Evolutionary conservation across 768 basidiomycete genomes (phyloP), one percentile per base, ranked within the genome.

Genomic region (Boletus insuetus): DNA sequence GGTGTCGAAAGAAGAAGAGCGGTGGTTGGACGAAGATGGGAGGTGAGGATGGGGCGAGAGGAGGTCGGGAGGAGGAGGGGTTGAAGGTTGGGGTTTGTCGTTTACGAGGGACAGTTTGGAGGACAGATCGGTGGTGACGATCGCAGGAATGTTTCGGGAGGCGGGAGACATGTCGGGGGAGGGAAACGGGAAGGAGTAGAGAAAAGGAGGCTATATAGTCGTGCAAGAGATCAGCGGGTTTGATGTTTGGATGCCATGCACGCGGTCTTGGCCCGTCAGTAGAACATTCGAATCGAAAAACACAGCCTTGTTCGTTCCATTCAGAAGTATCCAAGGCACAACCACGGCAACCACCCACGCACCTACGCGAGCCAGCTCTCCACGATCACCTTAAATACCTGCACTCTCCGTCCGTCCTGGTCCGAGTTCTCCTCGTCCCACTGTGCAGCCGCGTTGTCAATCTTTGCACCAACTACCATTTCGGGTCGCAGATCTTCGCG

Each of bases 71-170:
- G 49, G 34, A 1, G 56, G 46, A 14, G 26, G 44, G 9, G 46
- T 44, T 8, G 39, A 26, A 0, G 44, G 43, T n/a, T n/a, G n/a
- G 13, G 40, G 41, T 3, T 24, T 20, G 47, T 41, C 22, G 19
- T 51, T 35, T 20, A 61, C 52, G 35, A 72, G 58, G 22, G 68
- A 64, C 9, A 54, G 62, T 17, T 54, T 64, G n/a, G 71, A 74
- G 17, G 71, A 72, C 1, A 74, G 61, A 63, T 72, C 71, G 14
- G 66, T 72, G 0, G 71, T 72, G 50, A 73, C 71, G 51, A 74
- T 72, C 20, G 70, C 70, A 38, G 70, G 70, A 2, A 73, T 73
- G 58, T 58, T 62, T 5, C 46, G 41, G 8, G 57, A 16, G 9
- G 61, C 20, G 24, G 59, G 42, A n/a, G 62, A 17, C 69, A 72